Percentiles rank a stretch among this genome's conserved stretches.
phyloP scores from a whole-genome alignment of 805 yeast species.

The Scheffersomyces ergatensis region DNA sequence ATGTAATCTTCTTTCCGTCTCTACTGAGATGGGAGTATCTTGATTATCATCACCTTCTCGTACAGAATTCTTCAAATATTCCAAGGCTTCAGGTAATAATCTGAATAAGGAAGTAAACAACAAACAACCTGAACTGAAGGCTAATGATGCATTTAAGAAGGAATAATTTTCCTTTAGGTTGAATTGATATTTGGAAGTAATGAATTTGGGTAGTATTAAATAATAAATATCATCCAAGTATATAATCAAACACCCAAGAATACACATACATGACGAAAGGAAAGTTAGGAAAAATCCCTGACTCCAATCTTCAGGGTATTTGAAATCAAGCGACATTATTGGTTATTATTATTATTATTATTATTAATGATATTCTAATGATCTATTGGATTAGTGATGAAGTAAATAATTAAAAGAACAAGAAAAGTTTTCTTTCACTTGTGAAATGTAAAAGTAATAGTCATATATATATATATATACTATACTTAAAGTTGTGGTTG shows the following conservation, averaged over 20 bases:
- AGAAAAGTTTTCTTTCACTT: too few species aligned
- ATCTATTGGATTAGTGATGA: too few species aligned
- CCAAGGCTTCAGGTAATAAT: conserved; percentile 66
- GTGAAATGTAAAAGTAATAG: too few species aligned
- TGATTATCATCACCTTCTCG: conserved; percentile 3
- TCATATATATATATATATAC: too few species aligned
- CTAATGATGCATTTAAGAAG: conserved; percentile 71
- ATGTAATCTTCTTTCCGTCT: conserved; percentile 18
- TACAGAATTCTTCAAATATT: conserved; percentile 39
- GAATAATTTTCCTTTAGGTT: conserved; percentile 55
- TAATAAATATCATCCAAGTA: conserved; percentile 56
- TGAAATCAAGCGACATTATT: background rate
- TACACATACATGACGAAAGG: conserved; percentile 67
- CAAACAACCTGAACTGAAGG: conserved; percentile 81
- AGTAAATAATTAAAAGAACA: too few species aligned
- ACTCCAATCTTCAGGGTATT: conserved; percentile 8
- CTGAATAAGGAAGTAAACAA: conserved; percentile 73
- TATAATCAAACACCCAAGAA: conserved; percentile 68
- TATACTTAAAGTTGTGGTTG: too few species aligned
- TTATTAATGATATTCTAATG: too few species aligned
- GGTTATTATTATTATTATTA: too few species aligned
- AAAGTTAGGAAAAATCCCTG: conserved; percentile 68
- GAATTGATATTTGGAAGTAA: conserved; percentile 44
- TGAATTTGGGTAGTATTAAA: conserved; percentile 34
- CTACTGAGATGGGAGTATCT: background rate